phyloP scores from a whole-genome alignment of 306 rosid genomes.

The Abrus pulchellus region DNA sequence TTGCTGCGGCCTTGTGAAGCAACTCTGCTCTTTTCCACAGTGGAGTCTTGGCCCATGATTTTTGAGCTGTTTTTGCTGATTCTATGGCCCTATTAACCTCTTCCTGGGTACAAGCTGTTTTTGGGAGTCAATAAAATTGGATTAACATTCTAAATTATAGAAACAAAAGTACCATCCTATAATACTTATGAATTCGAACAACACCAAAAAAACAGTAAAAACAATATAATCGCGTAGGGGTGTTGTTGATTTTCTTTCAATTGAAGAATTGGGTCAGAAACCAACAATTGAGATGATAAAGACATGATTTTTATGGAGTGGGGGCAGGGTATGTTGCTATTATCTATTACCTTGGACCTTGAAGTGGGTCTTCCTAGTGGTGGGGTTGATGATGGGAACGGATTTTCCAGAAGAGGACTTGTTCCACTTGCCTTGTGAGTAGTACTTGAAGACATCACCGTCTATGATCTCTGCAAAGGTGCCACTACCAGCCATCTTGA shows the following conservation, averaged over 20 bases:
- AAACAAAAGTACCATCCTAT: neutral
- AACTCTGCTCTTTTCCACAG: slow-evolving; percentile 92
- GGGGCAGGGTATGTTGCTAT: neutral
- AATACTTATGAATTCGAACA: slow-evolving; percentile 18
- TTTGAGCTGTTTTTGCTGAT: slow-evolving; percentile 78
- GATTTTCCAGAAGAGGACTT: slow-evolving; percentile 76
- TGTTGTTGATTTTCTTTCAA: no score
- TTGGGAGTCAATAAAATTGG: slow-evolving; percentile 21
- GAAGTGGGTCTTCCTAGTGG: slow-evolving; percentile 77
- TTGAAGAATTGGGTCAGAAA: neutral
- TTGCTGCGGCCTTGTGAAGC: slow-evolving; percentile 91
- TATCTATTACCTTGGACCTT: slow-evolving; percentile 88
- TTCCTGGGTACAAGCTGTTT: slow-evolving; percentile 79
- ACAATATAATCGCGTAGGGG: neutral
- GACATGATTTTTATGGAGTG: neutral
- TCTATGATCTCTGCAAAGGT: slow-evolving; percentile 74
- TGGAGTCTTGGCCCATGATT: slow-evolving; percentile 89
- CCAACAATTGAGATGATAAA: neutral
- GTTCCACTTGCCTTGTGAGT: slow-evolving; percentile 75
- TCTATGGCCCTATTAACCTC: slow-evolving; percentile 80
- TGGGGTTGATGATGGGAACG: slow-evolving; percentile 85
- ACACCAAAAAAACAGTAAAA: neutral
- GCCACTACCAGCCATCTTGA: slow-evolving; percentile 67
- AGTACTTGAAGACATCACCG: slow-evolving; percentile 83
- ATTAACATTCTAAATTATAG: neutral